A percentile compares a stretch with the other conserved stretches of the same genome.
phyloP scores from a whole-genome alignment of 441 rosid species.

The Flueggea neowawraea region DNA sequence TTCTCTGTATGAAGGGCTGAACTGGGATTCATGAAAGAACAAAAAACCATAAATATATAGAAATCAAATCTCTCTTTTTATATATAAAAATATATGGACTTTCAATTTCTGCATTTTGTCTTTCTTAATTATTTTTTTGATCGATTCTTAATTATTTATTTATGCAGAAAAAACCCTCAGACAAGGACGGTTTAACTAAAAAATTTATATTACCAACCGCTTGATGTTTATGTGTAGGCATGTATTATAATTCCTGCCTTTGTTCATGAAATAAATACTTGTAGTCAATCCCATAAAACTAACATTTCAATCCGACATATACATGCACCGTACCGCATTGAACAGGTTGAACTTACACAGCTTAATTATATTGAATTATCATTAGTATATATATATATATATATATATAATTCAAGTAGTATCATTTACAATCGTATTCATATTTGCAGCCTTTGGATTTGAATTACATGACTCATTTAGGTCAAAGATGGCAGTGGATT shows the following conservation, averaged over 20 bases:
- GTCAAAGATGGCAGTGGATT: too few relatives aligned
- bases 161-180: slow-evolving; percentile 9
- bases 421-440: too few relatives aligned
- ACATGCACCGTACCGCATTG: neutral
- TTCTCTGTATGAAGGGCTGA: slow-evolving; percentile 5
- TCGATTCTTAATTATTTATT: too few relatives aligned
- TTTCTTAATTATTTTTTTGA: neutral
- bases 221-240: slow-evolving; percentile 5
- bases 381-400: too few relatives aligned
- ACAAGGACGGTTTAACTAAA: slow-evolving; percentile 14
- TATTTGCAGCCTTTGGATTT: too few relatives aligned
- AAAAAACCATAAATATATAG: neutral
- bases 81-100: neutral
- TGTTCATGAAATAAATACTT: too few relatives aligned
- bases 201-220: slow-evolving; percentile 5
- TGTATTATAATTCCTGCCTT: neutral
- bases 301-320: neutral
- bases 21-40: slow-evolving; percentile 8
- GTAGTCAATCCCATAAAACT: too few relatives aligned
- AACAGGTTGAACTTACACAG: too few relatives aligned
- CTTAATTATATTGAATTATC: too few relatives aligned
- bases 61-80: slow-evolving; percentile 8
- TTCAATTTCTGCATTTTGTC: neutral
- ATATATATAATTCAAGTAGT: too few relatives aligned
- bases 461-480: too few relatives aligned